Base-by-base conservation (phyloP, 768 basidiomycete species). In the Lentinula aciculospora region DNA sequence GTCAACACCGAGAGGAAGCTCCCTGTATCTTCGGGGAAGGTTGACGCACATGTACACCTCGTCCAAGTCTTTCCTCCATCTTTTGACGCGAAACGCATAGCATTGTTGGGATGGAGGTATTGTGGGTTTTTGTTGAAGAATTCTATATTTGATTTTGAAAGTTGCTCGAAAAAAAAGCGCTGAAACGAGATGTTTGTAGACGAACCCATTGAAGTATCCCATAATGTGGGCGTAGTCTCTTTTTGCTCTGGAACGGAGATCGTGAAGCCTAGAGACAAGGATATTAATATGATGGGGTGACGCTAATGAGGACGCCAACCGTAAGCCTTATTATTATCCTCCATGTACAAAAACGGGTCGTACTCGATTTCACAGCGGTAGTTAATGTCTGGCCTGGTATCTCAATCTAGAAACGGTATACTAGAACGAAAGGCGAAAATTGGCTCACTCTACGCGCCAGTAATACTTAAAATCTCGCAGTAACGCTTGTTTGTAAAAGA, bases 301-400 rank as follows among this genome's bases (percentile, higher is more conserved):
- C 13, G 9, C 13, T n/a, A 4, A 7, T n/a, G 7, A 27, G 4
- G 25, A 23, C 2, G 58, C 71, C 21, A 40, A 76, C 78, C 75
- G 57, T 80, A 80, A 10, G 73, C 61, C 59, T 80, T 79, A 48
- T 78, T 65, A 60, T 88, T 76, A 51, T 85, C 82, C 64, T 88
- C 76, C 92, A 95, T 92, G 56, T 83, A 76, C 46, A 85, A 69
- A 77, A 95, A 95, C 0, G 93, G 91, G 62, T 93, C 90, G 58
- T 83, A 83, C 21, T 27, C 44, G 5, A 56, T 46, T 42, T 56
- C 54, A 17, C 93, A 95, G 71, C 78, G 84, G 64, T 79, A 77
- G 64, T 82, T 81, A 60, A 86, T 75, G 59, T 75, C 73, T 7
- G 86, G 86, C 60, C 82, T 83, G 36, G 12, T 21, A 21, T 44